Percentiles rank a stretch among this genome's conserved stretches.
Evolutionary conservation across 1,284 basidiomycete species (phyloP).

Genomic region (Ganoderma lucidum): DNA sequence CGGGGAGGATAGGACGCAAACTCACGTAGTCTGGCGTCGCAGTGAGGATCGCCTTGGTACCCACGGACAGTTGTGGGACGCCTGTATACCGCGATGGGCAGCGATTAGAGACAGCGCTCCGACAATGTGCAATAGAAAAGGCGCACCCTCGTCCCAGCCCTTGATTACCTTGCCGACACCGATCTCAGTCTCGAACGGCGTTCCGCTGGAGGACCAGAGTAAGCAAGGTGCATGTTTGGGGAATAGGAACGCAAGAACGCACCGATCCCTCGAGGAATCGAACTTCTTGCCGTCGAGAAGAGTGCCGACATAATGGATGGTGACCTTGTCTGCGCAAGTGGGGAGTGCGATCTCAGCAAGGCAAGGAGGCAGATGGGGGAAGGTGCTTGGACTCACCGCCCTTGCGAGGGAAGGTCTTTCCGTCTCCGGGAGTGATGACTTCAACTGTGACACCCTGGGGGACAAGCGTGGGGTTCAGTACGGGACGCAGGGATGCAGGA

Average conservation of each 20-base stretch:
- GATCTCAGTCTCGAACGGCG: slow-evolving; percentile 79
- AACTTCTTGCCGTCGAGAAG: slow-evolving; percentile 68
- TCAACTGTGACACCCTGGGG: slow-evolving; percentile 55
- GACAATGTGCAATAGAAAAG: slow-evolving; percentile 1
- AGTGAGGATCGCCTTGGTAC: slow-evolving; percentile 78
- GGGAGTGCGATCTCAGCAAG: neutral
- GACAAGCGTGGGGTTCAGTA: slow-evolving; percentile 11
- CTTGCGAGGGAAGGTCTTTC: slow-evolving; percentile 51
- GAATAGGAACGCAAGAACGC: slow-evolving; percentile 28
- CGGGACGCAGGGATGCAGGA: slow-evolving; percentile 7
- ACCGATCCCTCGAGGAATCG: slow-evolving; percentile 78
- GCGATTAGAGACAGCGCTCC: slow-evolving; percentile 20
- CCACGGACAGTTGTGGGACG: slow-evolving; percentile 79
- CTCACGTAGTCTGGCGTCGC: slow-evolving; percentile 75
- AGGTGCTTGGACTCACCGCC: slow-evolving; percentile 50
- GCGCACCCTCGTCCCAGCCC: slow-evolving; percentile 91
- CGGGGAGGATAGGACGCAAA: slow-evolving; percentile 29
- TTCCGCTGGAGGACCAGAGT: slow-evolving; percentile 46
- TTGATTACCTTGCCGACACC: slow-evolving; percentile 85
- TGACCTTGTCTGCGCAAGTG: slow-evolving; percentile 52
- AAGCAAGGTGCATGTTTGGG: slow-evolving; percentile 7
- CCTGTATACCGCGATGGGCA: slow-evolving; percentile 51
- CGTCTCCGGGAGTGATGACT: slow-evolving; percentile 52
- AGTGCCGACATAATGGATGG: slow-evolving; percentile 81
- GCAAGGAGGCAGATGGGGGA: neutral